phyloP scores from a whole-genome alignment of 2,329 filamentous ascomycete species.

The Pyrenochaeta sp. region DNA sequence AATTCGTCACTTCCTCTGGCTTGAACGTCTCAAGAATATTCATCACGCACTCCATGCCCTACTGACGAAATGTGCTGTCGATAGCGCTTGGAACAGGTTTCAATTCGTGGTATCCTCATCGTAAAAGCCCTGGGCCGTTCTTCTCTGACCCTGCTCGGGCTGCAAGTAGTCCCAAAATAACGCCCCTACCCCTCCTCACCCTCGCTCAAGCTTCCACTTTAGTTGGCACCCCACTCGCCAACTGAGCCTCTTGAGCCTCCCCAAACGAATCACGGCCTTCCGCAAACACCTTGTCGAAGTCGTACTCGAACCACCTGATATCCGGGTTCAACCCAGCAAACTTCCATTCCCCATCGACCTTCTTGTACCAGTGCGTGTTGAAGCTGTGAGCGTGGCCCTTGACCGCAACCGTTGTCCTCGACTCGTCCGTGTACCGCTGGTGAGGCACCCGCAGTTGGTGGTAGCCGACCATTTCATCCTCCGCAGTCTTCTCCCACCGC shows the following conservation, averaged over 20 bases:
- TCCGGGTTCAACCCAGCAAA: conserved; percentile 64
- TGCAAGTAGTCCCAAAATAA: neutral
- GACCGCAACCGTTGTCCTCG: conserved; percentile 56
- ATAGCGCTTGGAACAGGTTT: conserved; percentile 3
- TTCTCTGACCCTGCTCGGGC: neutral
- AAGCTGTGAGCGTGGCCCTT: conserved; percentile 63
- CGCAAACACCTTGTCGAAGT: conserved; percentile 65
- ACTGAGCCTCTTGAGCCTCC: conserved; percentile 28
- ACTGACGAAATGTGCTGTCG: neutral
- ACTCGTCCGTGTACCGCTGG: conserved; percentile 62
- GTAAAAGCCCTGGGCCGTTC: neutral
- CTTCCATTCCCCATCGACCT: conserved; percentile 67
- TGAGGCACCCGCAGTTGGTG: conserved; percentile 68
- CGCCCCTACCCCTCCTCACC: neutral
- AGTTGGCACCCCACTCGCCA: conserved; percentile 48
- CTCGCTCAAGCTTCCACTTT: conserved; percentile 8
- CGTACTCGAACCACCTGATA: conserved; percentile 64
- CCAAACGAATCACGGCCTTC: conserved; percentile 56
- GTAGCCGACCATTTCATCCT: conserved; percentile 60
- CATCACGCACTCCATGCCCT: too few relatives aligned
- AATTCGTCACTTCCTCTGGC: neutral
- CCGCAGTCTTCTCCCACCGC: conserved; percentile 60
- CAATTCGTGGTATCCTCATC: conserved; percentile 14
- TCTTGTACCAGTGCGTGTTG: conserved; percentile 64
- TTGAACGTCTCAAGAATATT: neutral